Base-by-base conservation (phyloP, 1,139 yeast genomes). In the Pichia sp. region DNA sequence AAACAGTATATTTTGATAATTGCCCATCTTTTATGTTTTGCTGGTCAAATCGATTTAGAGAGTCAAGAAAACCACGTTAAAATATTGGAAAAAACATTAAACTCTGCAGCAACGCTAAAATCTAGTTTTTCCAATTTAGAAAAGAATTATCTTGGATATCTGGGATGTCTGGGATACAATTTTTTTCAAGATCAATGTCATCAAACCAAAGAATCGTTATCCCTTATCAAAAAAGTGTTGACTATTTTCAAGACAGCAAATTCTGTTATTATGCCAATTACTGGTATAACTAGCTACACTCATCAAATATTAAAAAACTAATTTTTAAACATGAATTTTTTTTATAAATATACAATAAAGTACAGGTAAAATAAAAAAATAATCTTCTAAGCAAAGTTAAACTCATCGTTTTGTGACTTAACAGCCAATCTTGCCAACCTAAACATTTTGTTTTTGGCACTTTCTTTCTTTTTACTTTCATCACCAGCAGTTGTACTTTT, bases 361-460 rank as follows among this genome's bases (percentile, higher is more conserved):
- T 16, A 27, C 8, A 22, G 4, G 3, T n/a, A 5, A 41, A 41
- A 22, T n/a, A 10, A 22, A 6, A 8, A 10, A 25, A 16, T 41
- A 41, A 34, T 30, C 30, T 31, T 39, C 51, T 50, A 63, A 52
- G 62, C 60, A 54, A 78, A 84, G 65, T 91, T 90, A 67, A 89
- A 91, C 69, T 91, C 98, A 59, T 80, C 80, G 54, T 77, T 77
- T 44, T 74, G 72, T 16, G 84, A 73, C 55, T 77, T 82, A 14
- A 82, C 83, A 9, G 90, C 85, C 75, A 77, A 70, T 62, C 78
- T 77, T 5, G 98, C 97, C 76, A 84, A 74, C 54, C 89, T 75
- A 63, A 87, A 75, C 91, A 91, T 80, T 66, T 82, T 83, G 63
- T 80, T 80, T 63, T 78, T 79, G 1, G 86, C 79, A 64, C 82